phyloP scores from a whole-genome alignment of 805 yeast species.

The Sugiyamaella floridensis region DNA sequence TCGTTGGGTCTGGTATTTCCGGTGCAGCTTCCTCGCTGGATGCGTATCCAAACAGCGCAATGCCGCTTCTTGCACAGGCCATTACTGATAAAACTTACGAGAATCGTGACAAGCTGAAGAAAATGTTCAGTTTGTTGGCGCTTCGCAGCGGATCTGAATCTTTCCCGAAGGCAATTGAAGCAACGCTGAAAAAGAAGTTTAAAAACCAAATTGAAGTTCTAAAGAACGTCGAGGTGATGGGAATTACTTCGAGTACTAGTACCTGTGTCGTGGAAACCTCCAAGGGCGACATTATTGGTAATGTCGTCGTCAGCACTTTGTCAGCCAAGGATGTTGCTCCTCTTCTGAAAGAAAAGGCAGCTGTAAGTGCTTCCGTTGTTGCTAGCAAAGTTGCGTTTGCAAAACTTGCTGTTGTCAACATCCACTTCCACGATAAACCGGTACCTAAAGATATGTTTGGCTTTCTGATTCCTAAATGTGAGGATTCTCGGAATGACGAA shows the following conservation, averaged over 20 bases:
- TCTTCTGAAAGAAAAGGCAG: constrained; percentile 5
- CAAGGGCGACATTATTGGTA: background rate
- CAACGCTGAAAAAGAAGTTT: constrained; percentile 13
- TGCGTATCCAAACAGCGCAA: constrained; percentile 16
- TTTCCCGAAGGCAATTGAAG: constrained; percentile 22
- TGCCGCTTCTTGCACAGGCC: constrained; percentile 24
- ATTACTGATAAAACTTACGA: constrained; percentile 15
- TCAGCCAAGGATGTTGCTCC: constrained; percentile 14
- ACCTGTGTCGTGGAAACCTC: constrained; percentile 8
- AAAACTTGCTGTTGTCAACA: constrained; percentile 62
- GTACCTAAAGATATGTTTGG: constrained; percentile 69
- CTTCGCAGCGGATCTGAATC: constrained; percentile 25
- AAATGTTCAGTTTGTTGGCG: constrained; percentile 13
- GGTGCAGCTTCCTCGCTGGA: constrained; percentile 28
- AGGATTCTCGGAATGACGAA: constrained; percentile 41
- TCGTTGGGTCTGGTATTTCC: constrained; percentile 41
- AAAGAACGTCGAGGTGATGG: constrained; percentile 12
- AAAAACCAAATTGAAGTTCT: constrained; percentile 20
- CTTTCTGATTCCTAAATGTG: constrained; percentile 63
- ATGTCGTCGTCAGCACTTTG: constrained; percentile 19
- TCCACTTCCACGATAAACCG: constrained; percentile 45
- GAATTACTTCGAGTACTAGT: constrained; percentile 1
- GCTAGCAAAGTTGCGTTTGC: constrained; percentile 45
- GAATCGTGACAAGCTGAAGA: constrained; percentile 3
- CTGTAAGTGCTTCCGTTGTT: constrained; percentile 6